Evolutionary conservation across 1,284 basidiomycete genomes (phyloP).

Genomic region (Tilletia setariae): DNA sequence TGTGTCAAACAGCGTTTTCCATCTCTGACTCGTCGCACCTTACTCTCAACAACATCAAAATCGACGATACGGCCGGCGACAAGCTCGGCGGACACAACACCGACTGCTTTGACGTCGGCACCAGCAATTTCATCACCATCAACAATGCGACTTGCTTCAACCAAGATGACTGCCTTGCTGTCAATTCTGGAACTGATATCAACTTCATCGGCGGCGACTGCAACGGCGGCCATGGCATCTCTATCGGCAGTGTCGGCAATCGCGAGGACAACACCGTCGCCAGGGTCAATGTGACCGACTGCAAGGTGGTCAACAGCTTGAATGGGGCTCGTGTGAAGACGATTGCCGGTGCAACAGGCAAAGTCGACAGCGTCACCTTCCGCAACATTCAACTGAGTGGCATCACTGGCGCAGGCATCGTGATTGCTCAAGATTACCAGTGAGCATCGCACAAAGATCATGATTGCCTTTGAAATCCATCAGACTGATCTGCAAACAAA

Average conservation of each 20-base stretch:
- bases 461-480: too few relatives aligned
- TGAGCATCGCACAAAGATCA: too few relatives aligned
- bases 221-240: slow-evolving; percentile 30
- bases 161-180: too few relatives aligned
- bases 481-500: too few relatives aligned
- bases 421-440: slow-evolving; percentile 21
- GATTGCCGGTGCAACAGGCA: slow-evolving; percentile 24
- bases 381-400: slow-evolving; percentile 21
- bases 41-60: too few relatives aligned
- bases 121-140: slow-evolving; percentile 22
- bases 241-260: slow-evolving; percentile 30
- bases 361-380: slow-evolving; percentile 28
- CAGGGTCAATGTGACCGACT: slow-evolving; percentile 23
- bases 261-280: slow-evolving; percentile 26
- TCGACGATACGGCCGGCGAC: slow-evolving; percentile 18
- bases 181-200: too few relatives aligned
- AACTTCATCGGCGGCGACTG: slow-evolving; percentile 17
- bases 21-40: too few relatives aligned
- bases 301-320: slow-evolving; percentile 21
- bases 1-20: too few relatives aligned
- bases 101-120: slow-evolving; percentile 29
- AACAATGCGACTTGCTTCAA: slow-evolving; percentile 12
- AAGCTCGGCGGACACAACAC: slow-evolving; percentile 34
- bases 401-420: slow-evolving; percentile 26
- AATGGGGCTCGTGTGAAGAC: slow-evolving; percentile 32